phyloP scores from a whole-genome alignment of 2,329 filamentous ascomycete species.

The Fusarium caatingaense region DNA sequence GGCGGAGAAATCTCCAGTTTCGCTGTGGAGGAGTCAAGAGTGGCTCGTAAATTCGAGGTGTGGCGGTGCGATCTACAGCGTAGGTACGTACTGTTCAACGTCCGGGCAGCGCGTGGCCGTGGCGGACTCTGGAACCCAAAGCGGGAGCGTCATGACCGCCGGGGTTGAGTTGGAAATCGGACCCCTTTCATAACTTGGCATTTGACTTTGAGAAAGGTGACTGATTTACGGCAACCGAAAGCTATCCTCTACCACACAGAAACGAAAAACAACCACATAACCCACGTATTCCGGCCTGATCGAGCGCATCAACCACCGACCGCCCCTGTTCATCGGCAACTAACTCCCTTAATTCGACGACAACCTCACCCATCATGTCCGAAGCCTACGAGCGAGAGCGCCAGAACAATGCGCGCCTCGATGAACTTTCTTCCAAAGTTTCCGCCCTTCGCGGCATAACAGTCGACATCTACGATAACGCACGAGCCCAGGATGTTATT shows the following conservation, averaged over 20 bases:
- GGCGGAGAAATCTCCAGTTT: slow-evolving; percentile 17
- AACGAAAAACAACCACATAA: slow-evolving; percentile 1
- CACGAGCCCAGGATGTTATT: slow-evolving; percentile 86
- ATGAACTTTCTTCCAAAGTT: slow-evolving; percentile 91
- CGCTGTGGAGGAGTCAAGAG: neutral
- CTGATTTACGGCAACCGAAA: neutral
- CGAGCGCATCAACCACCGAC: neutral
- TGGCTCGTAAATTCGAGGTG: slow-evolving; percentile 19
- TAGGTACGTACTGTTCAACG: slow-evolving; percentile 24
- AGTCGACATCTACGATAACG: slow-evolving; percentile 97
- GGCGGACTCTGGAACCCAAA: slow-evolving; percentile 25
- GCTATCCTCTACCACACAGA: neutral
- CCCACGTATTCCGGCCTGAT: neutral
- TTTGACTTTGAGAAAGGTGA: slow-evolving; percentile 1
- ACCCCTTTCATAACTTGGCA: slow-evolving; percentile 35
- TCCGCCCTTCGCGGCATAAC: slow-evolving; percentile 92
- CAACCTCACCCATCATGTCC: slow-evolving; percentile 64
- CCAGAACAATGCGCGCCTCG: slow-evolving; percentile 95
- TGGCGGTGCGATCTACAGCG: slow-evolving; percentile 16
- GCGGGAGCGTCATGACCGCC: slow-evolving; percentile 31
- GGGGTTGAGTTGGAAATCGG: slow-evolving; percentile 19
- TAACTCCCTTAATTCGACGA: neutral
- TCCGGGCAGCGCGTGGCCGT: slow-evolving; percentile 10
- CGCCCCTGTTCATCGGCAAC: slow-evolving; percentile 13
- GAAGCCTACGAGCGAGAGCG: slow-evolving; percentile 83